phyloP scores from a whole-genome alignment of 805 yeast genomes.

The Hanseniaspora meyeri region DNA sequence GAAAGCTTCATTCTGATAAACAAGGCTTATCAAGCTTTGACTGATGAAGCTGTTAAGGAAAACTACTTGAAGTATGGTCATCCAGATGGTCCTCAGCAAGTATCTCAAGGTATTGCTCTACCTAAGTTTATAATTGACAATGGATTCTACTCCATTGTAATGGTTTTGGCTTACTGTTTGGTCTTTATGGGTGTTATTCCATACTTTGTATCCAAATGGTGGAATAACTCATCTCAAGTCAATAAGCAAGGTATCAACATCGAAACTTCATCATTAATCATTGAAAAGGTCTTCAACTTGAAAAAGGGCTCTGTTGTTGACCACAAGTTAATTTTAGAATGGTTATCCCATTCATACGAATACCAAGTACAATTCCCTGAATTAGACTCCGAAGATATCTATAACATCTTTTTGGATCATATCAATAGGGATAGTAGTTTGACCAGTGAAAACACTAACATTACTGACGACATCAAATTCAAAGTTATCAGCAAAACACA shows the following conservation, averaged over 20 bases:
- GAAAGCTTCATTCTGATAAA: conserved; percentile 67
- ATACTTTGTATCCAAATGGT: conserved; percentile 71
- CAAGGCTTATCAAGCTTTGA: conserved; percentile 87
- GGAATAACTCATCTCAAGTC: conserved; percentile 67
- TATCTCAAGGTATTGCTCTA: conserved; percentile 84
- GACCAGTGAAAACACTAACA: conserved; percentile 26
- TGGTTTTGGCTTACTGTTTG: conserved; percentile 50
- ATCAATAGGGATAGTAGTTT: conserved; percentile 38
- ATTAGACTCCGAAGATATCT: conserved; percentile 36
- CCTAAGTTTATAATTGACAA: conserved; percentile 87
- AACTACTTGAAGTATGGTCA: conserved; percentile 84
- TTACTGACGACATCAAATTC: conserved; percentile 31
- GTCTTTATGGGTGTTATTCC: conserved; percentile 75
- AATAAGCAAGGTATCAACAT: conserved; percentile 76
- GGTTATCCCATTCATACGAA: conserved; percentile 60
- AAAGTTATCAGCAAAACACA: conserved; percentile 54
- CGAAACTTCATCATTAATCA: conserved; percentile 67
- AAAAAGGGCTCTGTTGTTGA: conserved; percentile 56
- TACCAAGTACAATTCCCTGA: conserved; percentile 35
- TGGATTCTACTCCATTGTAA: conserved; percentile 51
- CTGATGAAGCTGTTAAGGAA: conserved; percentile 74
- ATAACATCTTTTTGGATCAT: conserved; percentile 43
- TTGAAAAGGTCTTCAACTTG: conserved; percentile 59
- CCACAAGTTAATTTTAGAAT: conserved; percentile 41
- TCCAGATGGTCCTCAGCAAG: conserved; percentile 93